Base-by-base conservation (phyloP, 208 protist genomes). In the Acanthamoeba royreba region DNA sequence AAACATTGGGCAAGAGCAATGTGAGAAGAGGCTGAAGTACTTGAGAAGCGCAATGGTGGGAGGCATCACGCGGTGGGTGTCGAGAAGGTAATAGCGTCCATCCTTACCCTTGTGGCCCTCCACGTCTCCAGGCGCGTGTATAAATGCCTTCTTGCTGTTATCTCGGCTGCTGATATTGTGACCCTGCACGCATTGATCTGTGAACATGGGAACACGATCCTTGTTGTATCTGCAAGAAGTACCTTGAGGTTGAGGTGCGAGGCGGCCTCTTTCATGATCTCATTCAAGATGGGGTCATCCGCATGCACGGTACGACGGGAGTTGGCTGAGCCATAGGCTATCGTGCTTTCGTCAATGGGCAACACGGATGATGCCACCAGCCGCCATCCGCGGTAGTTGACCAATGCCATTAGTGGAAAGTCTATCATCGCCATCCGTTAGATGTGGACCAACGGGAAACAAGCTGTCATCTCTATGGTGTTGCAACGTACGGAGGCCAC, bases 361-460 rank as follows among this genome's bases (percentile, higher is more conserved):
- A 92, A 31, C 52, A 92, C 86, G 25, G 55, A 58, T 11, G 58
- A 69, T 2, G 86, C 86, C 61, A 92, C 61, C 31, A 92, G 61
- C 9, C 86, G 52, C 35, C 40, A 92, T 0, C 86, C 86, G 1
- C 58, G 49, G 43, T 92, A 92, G 86, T 92, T 77, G 13, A 92
- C 61, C 49, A 92, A 43, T n/a, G 86, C 86, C 86, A 92, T 92
- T 43, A 92, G 61, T 3, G 86, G 86, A 11, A 95, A 92, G 63
- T 69, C 55, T 69, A 43, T 17, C 7, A 17, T 2, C 40, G 2
- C 38, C 35, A 22, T 25, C 15, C 46, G 5, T 7, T 55, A 38
- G 77, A 3, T 53, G 25, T 55, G 42, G 25, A 28, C 40, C n/a
- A n/a, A n/a, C n/a, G n/a, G n/a, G 53, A 72, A 8, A 55, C 40